Conservation (phyloP, 1,284 basidiomycete species). For the Filobasidium uniguttulatum region DNA sequence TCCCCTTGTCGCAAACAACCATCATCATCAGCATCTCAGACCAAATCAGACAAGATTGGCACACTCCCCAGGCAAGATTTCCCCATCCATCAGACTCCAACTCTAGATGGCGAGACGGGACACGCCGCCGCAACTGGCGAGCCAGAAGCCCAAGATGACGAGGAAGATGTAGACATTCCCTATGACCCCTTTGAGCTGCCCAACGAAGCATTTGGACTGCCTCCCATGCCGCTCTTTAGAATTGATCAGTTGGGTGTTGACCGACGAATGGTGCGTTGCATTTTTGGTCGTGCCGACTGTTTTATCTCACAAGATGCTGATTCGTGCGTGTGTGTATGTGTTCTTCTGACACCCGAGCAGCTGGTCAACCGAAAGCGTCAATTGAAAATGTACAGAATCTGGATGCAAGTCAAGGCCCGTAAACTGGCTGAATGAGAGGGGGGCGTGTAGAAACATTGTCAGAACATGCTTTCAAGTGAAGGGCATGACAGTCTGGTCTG, state of each 20-base stretch:
- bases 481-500: too few species aligned
- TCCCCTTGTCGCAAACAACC: not conserved
- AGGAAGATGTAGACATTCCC: not conserved
- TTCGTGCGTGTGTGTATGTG: too few species aligned
- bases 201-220: constrained; percentile 12
- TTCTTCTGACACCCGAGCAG: constrained; percentile 17
- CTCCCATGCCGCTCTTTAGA: constrained; percentile 44
- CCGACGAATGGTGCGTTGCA: constrained; percentile 47
- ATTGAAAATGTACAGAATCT: constrained; percentile 82
- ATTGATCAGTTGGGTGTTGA: constrained; percentile 71
- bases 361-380: constrained; percentile 80
- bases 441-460: too few species aligned
- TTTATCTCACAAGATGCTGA: not conserved
- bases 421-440: too few species aligned
- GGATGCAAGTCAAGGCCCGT: constrained; percentile 79
- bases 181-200: constrained; percentile 9
- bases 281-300: not conserved
- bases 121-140: not conserved
- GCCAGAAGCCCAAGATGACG: not conserved
- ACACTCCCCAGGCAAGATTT: constrained; percentile 15
- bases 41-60: not conserved
- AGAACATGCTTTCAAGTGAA: too few species aligned
- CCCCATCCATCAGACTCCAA: constrained; percentile 9
- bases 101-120: not conserved
- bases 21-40: too few species aligned